Evolutionary conservation across 495 filamentous ascomycete genomes (phyloP).

Genomic region (Aspergillus campestris): DNA sequence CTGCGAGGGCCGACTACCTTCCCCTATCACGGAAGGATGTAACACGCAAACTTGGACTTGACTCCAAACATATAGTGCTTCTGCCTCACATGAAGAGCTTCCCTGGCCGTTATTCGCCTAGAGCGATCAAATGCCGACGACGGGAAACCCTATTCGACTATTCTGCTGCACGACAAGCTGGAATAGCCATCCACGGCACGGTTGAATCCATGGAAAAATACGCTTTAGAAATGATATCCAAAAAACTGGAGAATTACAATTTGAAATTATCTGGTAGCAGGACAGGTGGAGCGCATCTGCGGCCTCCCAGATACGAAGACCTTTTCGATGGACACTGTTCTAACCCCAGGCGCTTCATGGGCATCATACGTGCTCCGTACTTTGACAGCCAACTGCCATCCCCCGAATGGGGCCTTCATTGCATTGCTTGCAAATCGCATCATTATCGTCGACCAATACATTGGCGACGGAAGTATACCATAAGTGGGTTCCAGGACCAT

Average conservation of each 20-base stretch:
- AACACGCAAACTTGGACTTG: constrained; percentile 14
- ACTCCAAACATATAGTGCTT: constrained; percentile 2
- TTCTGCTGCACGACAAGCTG: constrained; percentile 10
- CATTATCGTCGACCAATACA: constrained; percentile 9
- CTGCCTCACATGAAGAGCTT: constrained; percentile 15
- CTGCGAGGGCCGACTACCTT: constrained; percentile 11
- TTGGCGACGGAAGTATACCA: constrained; percentile 15
- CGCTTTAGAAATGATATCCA: constrained; percentile 1
- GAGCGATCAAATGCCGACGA: constrained; percentile 1
- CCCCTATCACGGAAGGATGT: constrained; percentile 12
- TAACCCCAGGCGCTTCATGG: constrained; percentile 18
- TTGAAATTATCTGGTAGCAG: not conserved
- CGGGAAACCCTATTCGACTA: constrained; percentile 11
- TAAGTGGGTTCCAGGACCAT: constrained; percentile 10
- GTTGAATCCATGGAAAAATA: constrained; percentile 10
- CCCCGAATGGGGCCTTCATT: constrained; percentile 16
- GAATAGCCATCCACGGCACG: constrained; percentile 12
- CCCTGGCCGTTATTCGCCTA: constrained; percentile 16
- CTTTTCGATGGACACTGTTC: constrained; percentile 5
- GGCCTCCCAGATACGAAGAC: constrained; percentile 10
- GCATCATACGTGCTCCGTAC: constrained; percentile 13
- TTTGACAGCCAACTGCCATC: not conserved
- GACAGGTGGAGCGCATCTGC: not conserved
- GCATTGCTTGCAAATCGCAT: constrained; percentile 13
- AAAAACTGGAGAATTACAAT: not conserved